Conservation (phyloP, 305 asterid genomes). For the Rubia tinctorum region DNA sequence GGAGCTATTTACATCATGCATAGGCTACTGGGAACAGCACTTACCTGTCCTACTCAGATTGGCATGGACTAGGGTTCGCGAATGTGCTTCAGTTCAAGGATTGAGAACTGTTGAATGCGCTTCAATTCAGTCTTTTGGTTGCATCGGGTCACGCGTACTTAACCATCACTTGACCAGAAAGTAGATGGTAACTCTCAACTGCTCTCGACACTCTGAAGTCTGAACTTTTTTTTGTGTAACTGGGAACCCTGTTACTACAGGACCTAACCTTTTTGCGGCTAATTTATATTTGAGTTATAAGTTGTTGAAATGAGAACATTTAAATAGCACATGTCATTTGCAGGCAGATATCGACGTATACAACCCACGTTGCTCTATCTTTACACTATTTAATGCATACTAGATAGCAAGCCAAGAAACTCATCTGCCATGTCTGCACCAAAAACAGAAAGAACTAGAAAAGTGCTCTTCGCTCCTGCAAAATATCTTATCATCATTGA, state of each 20-base stretch:
- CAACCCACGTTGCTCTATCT: neutral
- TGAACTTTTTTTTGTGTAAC: neutral
- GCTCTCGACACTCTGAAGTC: neutral
- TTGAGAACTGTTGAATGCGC: neutral
- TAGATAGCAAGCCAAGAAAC: neutral
- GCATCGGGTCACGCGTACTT: neutral
- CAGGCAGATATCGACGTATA: neutral
- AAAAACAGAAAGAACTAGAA: neutral
- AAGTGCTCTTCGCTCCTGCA: neutral
- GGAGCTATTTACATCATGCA: neutral
- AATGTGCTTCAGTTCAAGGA: neutral
- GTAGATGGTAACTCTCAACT: neutral
- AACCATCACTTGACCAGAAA: neutral
- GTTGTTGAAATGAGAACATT: neutral
- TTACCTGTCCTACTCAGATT: neutral
- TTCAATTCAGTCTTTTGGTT: neutral
- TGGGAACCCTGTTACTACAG: neutral
- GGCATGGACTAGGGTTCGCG: neutral
- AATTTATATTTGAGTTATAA: neutral
- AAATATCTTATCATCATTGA: neutral
- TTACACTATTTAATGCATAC: neutral
- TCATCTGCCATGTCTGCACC: neutral
- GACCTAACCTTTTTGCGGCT: neutral
- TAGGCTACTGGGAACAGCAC: neutral
- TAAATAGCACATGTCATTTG: neutral